Conservation (phyloP, 177 flowering plant genomes). For the Vitis hybrid region DNA sequence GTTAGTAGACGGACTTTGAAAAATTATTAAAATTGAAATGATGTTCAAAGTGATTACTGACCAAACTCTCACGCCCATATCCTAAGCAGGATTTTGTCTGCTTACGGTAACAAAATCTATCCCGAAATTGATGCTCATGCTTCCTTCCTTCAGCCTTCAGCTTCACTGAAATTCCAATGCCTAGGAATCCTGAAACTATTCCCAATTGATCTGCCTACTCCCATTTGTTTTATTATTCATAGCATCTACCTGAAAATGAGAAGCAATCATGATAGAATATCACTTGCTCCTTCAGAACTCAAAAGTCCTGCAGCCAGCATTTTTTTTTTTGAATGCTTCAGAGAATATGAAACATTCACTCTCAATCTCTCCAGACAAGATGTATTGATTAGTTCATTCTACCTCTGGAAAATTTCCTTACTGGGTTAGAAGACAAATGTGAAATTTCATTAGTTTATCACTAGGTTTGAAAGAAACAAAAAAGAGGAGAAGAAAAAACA, state of each 20-base stretch:
- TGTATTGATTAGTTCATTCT: background rate
- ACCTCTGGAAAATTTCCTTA: conserved; percentile 5
- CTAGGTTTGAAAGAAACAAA: conserved; percentile 11
- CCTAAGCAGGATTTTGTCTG: conserved; percentile 36
- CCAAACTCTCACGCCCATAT: conserved; percentile 39
- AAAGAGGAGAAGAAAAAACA: conserved; percentile 3
- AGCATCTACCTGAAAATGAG: conserved; percentile 30
- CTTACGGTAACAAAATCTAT: conserved; percentile 17
- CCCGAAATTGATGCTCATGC: conserved; percentile 31
- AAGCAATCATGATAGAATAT: conserved; percentile 43
- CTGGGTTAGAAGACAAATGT: conserved; percentile 22
- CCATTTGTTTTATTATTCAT: background rate
- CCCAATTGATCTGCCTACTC: conserved; percentile 14
- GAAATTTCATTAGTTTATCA: conserved; percentile 20
- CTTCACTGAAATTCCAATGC: conserved; percentile 27
- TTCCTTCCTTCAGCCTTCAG: background rate
- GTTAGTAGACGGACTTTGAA: no score
- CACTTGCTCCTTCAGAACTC: conserved; percentile 14
- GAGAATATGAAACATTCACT: conserved; percentile 29
- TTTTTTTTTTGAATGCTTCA: conserved; percentile 3
- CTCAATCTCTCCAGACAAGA: conserved; percentile 11
- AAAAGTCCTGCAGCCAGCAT: conserved; percentile 7
- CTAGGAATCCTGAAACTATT: conserved; percentile 5
- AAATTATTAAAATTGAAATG: background rate
- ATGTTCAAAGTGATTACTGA: conserved; percentile 11